Percentiles rank a stretch among this genome's conserved stretches.
These are phyloP conservation scores for Talaromyces sp. DNA, from an alignment of 2,329 filamentous ascomycete genomes.

Conservation along the genomic window DNA sequence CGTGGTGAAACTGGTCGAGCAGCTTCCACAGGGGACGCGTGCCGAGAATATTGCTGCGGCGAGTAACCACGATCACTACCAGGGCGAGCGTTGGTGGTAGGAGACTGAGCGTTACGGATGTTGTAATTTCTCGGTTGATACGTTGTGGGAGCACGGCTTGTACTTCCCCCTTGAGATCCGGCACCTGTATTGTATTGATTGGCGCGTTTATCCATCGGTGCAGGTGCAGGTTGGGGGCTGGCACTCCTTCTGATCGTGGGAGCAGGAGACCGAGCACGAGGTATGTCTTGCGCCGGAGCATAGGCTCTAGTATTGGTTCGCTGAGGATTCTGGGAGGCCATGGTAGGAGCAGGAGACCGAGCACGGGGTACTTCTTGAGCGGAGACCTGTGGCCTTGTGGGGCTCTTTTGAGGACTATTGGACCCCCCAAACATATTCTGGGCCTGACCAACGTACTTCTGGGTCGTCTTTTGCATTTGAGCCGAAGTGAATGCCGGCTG, in stretches of 20 bases:
- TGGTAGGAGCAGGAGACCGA: constrained; percentile 55
- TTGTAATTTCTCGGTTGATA: constrained; percentile 44
- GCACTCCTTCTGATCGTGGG: constrained; percentile 33
- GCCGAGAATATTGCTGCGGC: constrained; percentile 41
- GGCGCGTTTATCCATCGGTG: constrained; percentile 29
- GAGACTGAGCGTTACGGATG: constrained; percentile 39
- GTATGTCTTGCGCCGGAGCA: constrained; percentile 35
- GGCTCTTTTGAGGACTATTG: constrained; percentile 51
- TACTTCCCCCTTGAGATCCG: constrained; percentile 24
- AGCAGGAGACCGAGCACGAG: constrained; percentile 59
- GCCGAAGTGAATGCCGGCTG: constrained; percentile 87
- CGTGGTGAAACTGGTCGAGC: constrained; percentile 51
- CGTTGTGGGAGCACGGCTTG: constrained; percentile 40
- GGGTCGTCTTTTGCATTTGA: constrained; percentile 92
- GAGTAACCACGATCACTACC: constrained; percentile 41
- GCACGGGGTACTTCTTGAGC: constrained; percentile 43
- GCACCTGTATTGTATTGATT: constrained; percentile 35
- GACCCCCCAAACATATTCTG: constrained; percentile 65
- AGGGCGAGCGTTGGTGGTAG: constrained; percentile 30
- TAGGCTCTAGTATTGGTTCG: constrained; percentile 21
- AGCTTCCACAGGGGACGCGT: constrained; percentile 36
- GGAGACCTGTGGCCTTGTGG: constrained; percentile 54
- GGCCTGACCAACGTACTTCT: constrained; percentile 80
- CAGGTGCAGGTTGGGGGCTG: constrained; percentile 32
- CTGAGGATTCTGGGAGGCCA: constrained; percentile 34